phyloP scores from a whole-genome alignment of 176 grass and related monocot species.

The Neostapfia colusana region DNA sequence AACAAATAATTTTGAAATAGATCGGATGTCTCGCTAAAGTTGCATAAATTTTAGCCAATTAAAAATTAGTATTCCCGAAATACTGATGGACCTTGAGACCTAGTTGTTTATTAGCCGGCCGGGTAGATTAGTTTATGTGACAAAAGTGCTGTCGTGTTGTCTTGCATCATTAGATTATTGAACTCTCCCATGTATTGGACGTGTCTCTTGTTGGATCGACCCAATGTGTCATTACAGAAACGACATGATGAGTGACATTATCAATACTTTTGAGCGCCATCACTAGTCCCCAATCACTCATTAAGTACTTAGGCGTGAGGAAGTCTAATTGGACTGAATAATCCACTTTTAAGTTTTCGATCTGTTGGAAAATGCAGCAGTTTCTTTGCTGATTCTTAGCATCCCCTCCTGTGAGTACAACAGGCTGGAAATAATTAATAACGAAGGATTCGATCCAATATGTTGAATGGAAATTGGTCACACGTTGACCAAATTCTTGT shows the following conservation, averaged over 20 bases:
- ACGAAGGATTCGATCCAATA: not conserved
- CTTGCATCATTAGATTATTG: slow-evolving; percentile 38
- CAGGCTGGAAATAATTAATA: not conserved
- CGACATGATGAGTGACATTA: not conserved
- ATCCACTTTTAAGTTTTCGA: not conserved
- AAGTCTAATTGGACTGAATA: not conserved
- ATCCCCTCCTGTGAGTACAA: not conserved
- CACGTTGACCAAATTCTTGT: not conserved
- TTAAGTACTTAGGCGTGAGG: not conserved
- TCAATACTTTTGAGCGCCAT: not conserved
- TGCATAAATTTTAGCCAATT: too few relatives aligned
- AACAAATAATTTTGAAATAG: too few relatives aligned
- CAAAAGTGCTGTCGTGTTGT: slow-evolving; percentile 29
- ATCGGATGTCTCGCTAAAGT: too few relatives aligned
- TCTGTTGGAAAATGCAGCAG: not conserved
- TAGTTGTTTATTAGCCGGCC: slow-evolving; percentile 39
- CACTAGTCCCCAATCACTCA: not conserved
- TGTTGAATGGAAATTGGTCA: not conserved
- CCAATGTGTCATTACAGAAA: slow-evolving; percentile 1
- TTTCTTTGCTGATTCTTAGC: not conserved
- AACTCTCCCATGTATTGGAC: not conserved
- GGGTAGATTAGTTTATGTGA: slow-evolving; percentile 9
- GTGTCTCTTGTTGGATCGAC: slow-evolving; percentile 12
- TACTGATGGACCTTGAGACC: not conserved
- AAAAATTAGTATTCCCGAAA: too few relatives aligned